Base-by-base conservation (phyloP, 495 filamentous ascomycete species). In the Penicillium atrosanguineum region DNA sequence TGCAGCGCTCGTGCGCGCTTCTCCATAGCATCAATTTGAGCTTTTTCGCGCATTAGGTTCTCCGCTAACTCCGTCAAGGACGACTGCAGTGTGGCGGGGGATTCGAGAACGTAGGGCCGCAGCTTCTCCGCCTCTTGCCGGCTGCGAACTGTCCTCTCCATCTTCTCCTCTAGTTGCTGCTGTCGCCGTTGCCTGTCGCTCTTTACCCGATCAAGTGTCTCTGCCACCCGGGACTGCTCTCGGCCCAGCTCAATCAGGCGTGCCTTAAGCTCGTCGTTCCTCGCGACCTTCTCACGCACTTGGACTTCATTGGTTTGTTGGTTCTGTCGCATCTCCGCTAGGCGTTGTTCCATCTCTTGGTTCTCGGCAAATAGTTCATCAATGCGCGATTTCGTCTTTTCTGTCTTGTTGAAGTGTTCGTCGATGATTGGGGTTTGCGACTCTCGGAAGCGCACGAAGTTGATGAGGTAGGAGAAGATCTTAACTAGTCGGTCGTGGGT, bases 381-480 rank as follows among this genome's bases (percentile, higher is more conserved):
- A 63, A 97, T 95, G 55, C 85, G 83, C 48, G 84, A 73, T 70
- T 95, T 96, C 0, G 88, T 90, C 53, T 79, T 82, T 67, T 97
- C 91, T 16, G 88, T 80, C 59, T 88, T 89, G 75, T 95, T 91
- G 74, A 91, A 93, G 69, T 97, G 89, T 65, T 92, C 87, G 59
- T 94, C 90, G 44, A 97, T 96, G 3, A 90, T 81, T 14, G 76
- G 71, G 7, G 87, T 89, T 71, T 96, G 91, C 50, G 85, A 89
- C 73, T 96, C 92, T 55, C 95, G 88, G 72, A 97, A 98, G 44
- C 94, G 83, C 46, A 96, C 91, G 71, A 98, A 98, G 72, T 98
- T 98, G 72, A 98, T 97, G 47, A 97, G 78, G 65, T 96, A 97
- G 25, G 88, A 93, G 62, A 97, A 91, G 53, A 97, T 91, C 70